These are phyloP conservation scores for Malus orientalis DNA, from an alignment of 306 rosid species.

Conservation along the genomic window DNA sequence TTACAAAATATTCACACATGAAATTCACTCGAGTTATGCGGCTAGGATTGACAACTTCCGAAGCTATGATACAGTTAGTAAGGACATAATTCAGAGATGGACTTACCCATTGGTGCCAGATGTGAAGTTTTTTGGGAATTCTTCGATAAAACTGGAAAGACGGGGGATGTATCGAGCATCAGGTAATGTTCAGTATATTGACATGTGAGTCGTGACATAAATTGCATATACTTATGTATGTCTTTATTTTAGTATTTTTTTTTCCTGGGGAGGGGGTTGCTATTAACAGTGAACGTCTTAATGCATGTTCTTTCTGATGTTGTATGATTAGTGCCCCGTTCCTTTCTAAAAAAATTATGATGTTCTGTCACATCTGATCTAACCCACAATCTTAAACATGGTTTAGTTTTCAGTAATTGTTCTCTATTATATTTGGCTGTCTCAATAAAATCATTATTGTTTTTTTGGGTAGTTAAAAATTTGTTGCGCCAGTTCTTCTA, in stretches of 20 bases:
- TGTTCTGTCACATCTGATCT: not conserved
- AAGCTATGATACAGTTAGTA: slow-evolving; percentile 90
- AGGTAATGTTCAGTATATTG: slow-evolving; percentile 40
- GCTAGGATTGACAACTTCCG: slow-evolving; percentile 94
- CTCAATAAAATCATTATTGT: not conserved
- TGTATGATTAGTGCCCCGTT: not conserved
- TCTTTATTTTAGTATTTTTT: not conserved
- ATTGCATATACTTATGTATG: not conserved
- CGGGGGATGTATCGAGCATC: slow-evolving; percentile 88
- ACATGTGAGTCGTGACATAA: not conserved
- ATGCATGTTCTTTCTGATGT: not conserved
- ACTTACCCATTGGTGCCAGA: slow-evolving; percentile 96
- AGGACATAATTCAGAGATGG: slow-evolving; percentile 97
- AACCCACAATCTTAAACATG: not conserved
- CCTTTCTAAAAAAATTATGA: not conserved
- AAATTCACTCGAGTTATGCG: slow-evolving; percentile 86
- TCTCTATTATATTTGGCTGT: not conserved
- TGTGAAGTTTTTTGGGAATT: slow-evolving; percentile 62
- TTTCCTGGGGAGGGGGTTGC: not conserved
- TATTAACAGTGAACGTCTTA: not conserved
- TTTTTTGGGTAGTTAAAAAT: not conserved
- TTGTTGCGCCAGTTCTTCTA: not conserved
- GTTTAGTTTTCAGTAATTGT: not conserved
- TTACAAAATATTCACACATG: slow-evolving; percentile 86
- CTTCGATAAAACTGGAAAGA: slow-evolving; percentile 68